phyloP scores from a whole-genome alignment of 441 rosid species.

The Gossypium gossypioides region DNA sequence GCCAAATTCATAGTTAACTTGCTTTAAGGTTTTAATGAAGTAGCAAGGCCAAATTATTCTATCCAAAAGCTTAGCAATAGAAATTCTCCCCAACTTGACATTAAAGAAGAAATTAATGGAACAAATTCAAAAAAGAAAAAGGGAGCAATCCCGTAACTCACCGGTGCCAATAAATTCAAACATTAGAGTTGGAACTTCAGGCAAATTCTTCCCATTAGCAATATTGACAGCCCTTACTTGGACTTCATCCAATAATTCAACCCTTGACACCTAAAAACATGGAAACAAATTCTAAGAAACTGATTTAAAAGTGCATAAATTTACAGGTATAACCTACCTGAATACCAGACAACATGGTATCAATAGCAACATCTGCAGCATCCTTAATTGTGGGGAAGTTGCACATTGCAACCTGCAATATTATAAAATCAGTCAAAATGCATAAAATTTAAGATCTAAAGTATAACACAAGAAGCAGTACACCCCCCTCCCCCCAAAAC shows the following conservation, averaged over 20 bases:
- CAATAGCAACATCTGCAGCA: conserved; percentile 96
- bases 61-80: background rate
- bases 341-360: conserved; percentile 71
- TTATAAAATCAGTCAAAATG: background rate
- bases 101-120: background rate
- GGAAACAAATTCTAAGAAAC: conserved; percentile 17
- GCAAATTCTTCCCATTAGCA: conserved; percentile 76
- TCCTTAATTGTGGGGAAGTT: conserved; percentile 84
- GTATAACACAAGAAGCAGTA: background rate
- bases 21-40: too few relatives aligned
- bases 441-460: background rate
- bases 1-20: conserved; percentile 2
- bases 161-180: conserved; percentile 91
- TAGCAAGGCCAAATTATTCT: background rate
- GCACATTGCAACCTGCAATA: conserved; percentile 81
- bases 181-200: conserved; percentile 81
- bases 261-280: conserved; percentile 60
- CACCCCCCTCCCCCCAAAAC: background rate
- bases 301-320: conserved; percentile 7
- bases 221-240: conserved; percentile 70
- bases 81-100: background rate
- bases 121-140: background rate
- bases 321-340: conserved; percentile 41
- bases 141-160: conserved; percentile 17
- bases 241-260: conserved; percentile 85